Base-by-base conservation (phyloP, 1,284 basidiomycete species). In the Ustilago lituana region DNA sequence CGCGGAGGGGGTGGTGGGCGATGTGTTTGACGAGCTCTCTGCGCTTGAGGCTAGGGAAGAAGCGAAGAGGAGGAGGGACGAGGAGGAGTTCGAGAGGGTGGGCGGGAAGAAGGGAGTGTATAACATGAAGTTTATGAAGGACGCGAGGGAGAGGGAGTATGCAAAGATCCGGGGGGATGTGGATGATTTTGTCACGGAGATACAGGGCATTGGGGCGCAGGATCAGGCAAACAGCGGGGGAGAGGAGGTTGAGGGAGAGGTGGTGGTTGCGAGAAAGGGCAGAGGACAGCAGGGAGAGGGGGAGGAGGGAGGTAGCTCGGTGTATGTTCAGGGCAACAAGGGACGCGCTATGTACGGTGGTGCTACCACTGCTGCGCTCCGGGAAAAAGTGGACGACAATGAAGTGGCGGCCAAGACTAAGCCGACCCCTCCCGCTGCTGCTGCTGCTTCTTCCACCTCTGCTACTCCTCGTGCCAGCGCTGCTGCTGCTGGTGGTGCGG, bases 121-220 rank as follows among this genome's bases (percentile, higher is more conserved):
- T 47, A 56, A 53, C 15, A 82, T 82, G 81, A 82, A 82, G 62
- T 82, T 82, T 32, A 82, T 82, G 81, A 69, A 75, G 55, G 80
- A 81, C 35, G 81, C 81, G 1, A 54, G 78, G 27, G 75, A 75
- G 20, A 64, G 73, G 15, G 66, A 77, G 48, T 66, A 65, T 19
- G 48, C 55, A 11, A 46, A 56, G 17, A 62, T 76, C 4, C 36
- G 60, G 5, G 76, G 76, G 2, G 59, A 71, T 6, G 68, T 77
- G 39, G 59, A 70, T 41, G 69, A 76, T 40, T 69, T 79, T 33
- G 62, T 77, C 23, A 59, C 44, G 9, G 65, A 71, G 33, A 56
- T 69, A 45, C 49, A 64, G n/a, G 49, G 22, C 12, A 35, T 62
- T 5, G 62, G 45, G 27, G 67, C 43, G 15, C 49, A 72, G 19